Conservation (phyloP, 2,329 filamentous ascomycete genomes). For the Cyphellophora attinorum region DNA sequence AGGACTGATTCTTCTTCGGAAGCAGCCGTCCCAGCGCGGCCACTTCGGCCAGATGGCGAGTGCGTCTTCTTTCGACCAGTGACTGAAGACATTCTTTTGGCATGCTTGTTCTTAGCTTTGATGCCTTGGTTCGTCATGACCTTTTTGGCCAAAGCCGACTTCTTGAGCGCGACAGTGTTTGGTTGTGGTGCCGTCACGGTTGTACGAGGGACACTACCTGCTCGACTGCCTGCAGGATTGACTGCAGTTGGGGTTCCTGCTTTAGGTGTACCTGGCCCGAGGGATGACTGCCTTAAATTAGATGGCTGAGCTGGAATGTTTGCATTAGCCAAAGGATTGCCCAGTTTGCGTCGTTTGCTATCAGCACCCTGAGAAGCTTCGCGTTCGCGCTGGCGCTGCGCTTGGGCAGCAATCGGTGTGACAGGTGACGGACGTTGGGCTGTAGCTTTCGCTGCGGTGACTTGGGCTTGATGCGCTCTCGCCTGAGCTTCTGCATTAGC, state of each 20-base stretch:
- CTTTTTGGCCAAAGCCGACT: conserved; percentile 43
- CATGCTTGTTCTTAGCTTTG: conserved; percentile 26
- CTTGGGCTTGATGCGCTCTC: conserved; percentile 20
- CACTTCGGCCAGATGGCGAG: conserved; percentile 29
- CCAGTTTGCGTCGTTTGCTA: conserved; percentile 50
- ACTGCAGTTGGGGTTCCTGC: conserved; percentile 41
- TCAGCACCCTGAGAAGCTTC: conserved; percentile 48
- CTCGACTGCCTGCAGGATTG: conserved; percentile 35
- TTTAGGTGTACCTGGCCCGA: conserved; percentile 56
- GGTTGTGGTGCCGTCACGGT: conserved; percentile 12
- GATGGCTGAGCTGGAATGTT: conserved; percentile 44
- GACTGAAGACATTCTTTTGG: conserved; percentile 35
- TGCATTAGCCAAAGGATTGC: conserved; percentile 23
- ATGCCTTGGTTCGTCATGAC: conserved; percentile 21
- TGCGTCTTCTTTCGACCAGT: conserved; percentile 32
- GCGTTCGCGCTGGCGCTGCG: conserved; percentile 37
- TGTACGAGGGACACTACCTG: conserved; percentile 46
- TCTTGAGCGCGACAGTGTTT: conserved; percentile 39
- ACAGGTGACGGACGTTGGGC: conserved; percentile 31
- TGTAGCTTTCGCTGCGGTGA: conserved; percentile 11
- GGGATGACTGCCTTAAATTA: conserved; percentile 49
- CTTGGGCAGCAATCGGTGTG: conserved; percentile 25
- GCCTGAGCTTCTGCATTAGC: conserved; percentile 36
- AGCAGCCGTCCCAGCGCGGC: conserved; percentile 19
- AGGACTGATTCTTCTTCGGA: conserved; percentile 43